These are phyloP conservation scores for Corylus heterophylla DNA, from an alignment of 306 rosid genomes.

Conservation along the genomic window DNA sequence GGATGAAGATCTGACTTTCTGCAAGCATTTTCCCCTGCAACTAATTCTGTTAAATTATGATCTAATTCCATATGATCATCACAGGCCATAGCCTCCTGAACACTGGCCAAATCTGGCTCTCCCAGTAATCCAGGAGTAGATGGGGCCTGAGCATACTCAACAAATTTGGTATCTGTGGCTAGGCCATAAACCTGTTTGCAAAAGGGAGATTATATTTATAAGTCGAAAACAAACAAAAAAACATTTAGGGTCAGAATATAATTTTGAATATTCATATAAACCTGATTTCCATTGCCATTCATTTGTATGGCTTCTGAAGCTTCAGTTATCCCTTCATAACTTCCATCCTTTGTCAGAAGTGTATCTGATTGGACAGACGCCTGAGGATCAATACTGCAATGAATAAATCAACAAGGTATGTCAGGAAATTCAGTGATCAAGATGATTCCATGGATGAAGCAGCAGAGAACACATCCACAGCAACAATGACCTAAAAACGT, in stretches of 20 bases:
- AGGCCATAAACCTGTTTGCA: constrained; percentile 54
- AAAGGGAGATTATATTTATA: constrained; percentile 25
- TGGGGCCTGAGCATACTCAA: constrained; percentile 61
- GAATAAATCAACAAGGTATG: constrained; percentile 5
- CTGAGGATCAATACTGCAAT: constrained; percentile 45
- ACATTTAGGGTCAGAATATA: neutral
- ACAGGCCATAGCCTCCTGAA: constrained; percentile 58
- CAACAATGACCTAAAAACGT: neutral
- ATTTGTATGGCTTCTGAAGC: constrained; percentile 35
- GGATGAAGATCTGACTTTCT: constrained; percentile 27
- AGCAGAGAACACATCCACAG: constrained; percentile 1
- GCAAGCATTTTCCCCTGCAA: constrained; percentile 34
- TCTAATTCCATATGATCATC: constrained; percentile 51
- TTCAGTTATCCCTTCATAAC: constrained; percentile 46
- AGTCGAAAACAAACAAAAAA: constrained; percentile 11
- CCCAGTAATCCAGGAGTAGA: constrained; percentile 64
- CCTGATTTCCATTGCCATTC: constrained; percentile 44
- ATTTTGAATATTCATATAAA: constrained; percentile 18
- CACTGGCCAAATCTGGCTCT: constrained; percentile 51
- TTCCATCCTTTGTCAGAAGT: constrained; percentile 44
- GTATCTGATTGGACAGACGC: constrained; percentile 31
- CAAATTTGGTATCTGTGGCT: constrained; percentile 34
- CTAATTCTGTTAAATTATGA: constrained; percentile 45
- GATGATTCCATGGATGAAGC: constrained; percentile 18
- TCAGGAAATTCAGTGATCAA: constrained; percentile 13